These are phyloP conservation scores for Vitis riparia DNA, from an alignment of 164 flowering plant genomes.

Conservation along the genomic window DNA sequence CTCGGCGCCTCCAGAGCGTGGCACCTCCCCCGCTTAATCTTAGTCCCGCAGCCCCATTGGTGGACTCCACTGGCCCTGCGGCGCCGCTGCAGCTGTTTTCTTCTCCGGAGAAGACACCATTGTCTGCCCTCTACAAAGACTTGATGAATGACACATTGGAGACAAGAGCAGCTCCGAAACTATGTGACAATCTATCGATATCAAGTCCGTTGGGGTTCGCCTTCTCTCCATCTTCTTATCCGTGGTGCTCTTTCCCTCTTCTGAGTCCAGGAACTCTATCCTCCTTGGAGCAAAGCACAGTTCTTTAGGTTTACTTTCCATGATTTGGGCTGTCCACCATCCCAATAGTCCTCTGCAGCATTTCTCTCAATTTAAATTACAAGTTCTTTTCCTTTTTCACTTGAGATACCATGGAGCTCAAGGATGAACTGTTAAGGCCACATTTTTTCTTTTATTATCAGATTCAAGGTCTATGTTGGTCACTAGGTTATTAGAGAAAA, in stretches of 20 bases:
- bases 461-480: too few species aligned
- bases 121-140: slow-evolving; percentile 14
- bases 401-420: background rate
- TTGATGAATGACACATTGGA: slow-evolving; percentile 13
- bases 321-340: background rate
- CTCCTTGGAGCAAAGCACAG: slow-evolving; percentile 20
- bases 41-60: background rate
- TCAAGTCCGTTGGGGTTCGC: slow-evolving; percentile 11
- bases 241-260: slow-evolving; percentile 31
- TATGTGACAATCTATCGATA: background rate
- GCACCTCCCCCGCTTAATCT: slow-evolving; percentile 29
- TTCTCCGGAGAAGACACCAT: slow-evolving; percentile 6
- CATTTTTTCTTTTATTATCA: too few species aligned
- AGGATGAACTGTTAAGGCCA: background rate
- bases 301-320: slow-evolving; percentile 6
- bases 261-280: slow-evolving; percentile 33
- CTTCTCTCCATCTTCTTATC: slow-evolving; percentile 23
- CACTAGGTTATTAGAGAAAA: too few species aligned
- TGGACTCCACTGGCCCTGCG: background rate
- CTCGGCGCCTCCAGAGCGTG: slow-evolving; percentile 22
- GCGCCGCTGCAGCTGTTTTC: background rate
- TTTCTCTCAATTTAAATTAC: background rate
- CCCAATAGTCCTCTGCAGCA: background rate
- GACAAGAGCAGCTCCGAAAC: background rate
- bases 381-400: background rate